Conservation (phyloP, 75 land plant species). For the Gnetum montanum region DNA sequence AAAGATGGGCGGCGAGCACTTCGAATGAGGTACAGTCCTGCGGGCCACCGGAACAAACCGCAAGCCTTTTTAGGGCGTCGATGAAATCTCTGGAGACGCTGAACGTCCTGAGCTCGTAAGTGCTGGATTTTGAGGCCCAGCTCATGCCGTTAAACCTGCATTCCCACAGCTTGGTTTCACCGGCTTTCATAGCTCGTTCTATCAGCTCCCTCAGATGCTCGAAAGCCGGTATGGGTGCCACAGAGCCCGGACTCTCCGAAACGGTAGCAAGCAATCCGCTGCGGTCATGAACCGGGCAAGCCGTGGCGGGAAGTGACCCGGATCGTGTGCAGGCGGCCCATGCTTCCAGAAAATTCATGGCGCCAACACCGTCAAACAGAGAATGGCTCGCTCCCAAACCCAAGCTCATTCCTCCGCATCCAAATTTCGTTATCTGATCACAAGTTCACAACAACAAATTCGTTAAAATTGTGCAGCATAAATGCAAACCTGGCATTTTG, state of each 20-base stretch:
- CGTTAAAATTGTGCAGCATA: too few relatives aligned
- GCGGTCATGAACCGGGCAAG: conserved; percentile 38
- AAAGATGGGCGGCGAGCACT: conserved; percentile 33
- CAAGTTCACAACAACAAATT: too few relatives aligned
- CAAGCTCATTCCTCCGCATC: conserved; percentile 51
- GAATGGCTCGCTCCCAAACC: conserved; percentile 55
- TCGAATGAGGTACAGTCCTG: conserved; percentile 25
- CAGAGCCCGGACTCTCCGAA: conserved; percentile 2
- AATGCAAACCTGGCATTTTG: too few relatives aligned
- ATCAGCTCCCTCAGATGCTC: conserved; percentile 26
- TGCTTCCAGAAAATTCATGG: conserved; percentile 28
- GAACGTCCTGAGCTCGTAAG: conserved; percentile 22
- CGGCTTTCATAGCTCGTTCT: conserved; percentile 8
- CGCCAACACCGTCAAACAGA: conserved; percentile 44
- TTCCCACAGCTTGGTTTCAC: neutral
- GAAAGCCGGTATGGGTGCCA: conserved; percentile 23
- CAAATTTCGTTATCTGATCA: conserved; percentile 59
- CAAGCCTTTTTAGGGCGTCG: conserved; percentile 16
- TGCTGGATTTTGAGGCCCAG: conserved; percentile 4
- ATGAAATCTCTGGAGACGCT: conserved; percentile 11
- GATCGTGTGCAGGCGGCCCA: conserved; percentile 21
- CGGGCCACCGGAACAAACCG: neutral
- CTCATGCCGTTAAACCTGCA: conserved; percentile 3
- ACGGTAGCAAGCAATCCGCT: conserved; percentile 10
- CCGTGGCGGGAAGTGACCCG: conserved; percentile 9